Percentiles rank a stretch among this genome's conserved stretches.
Evolutionary conservation across 1,284 basidiomycete genomes (phyloP).

Genomic region (Rhodotorula sp.): DNA sequence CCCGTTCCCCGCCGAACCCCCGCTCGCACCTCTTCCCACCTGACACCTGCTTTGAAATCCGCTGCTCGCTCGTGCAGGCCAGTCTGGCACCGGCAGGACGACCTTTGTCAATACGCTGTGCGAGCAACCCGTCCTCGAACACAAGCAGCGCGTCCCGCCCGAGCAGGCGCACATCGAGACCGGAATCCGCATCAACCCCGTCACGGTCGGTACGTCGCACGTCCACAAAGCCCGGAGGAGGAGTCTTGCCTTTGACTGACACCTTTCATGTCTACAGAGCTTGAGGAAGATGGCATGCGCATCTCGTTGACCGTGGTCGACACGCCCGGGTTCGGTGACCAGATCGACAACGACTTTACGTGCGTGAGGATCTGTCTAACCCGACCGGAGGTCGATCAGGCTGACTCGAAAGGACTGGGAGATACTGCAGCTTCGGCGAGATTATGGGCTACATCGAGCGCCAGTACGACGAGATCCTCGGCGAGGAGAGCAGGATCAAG

Average conservation of each 20-base stretch:
- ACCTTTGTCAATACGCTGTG: slow-evolving; percentile 98
- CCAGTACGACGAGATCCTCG: slow-evolving; percentile 98
- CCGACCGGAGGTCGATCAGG: not conserved
- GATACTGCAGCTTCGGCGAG: slow-evolving; percentile 74
- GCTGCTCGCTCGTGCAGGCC: slow-evolving; percentile 59
- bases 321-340: slow-evolving; percentile 98
- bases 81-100: slow-evolving; percentile 92
- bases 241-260: not conserved
- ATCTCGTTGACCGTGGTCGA: slow-evolving; percentile 98
- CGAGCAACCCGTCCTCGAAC: slow-evolving; percentile 57
- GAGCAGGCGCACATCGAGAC: slow-evolving; percentile 91
- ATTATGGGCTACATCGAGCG: slow-evolving; percentile 96
- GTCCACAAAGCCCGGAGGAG: no score
- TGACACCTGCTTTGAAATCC: not conserved
- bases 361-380: slow-evolving; percentile 54
- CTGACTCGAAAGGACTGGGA: not conserved
- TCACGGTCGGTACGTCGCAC: slow-evolving; percentile 75
- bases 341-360: slow-evolving; percentile 98
- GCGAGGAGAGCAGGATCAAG: slow-evolving; percentile 98
- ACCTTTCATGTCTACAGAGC: slow-evolving; percentile 59
- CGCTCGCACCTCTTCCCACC: not conserved
- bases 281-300: slow-evolving; percentile 97
- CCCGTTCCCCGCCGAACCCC: not conserved
- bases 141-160: slow-evolving; percentile 82
- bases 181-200: slow-evolving; percentile 93